Evolutionary conservation across 2,329 filamentous ascomycete genomes (phyloP).

Genomic region (Aspergillus sp.): DNA sequence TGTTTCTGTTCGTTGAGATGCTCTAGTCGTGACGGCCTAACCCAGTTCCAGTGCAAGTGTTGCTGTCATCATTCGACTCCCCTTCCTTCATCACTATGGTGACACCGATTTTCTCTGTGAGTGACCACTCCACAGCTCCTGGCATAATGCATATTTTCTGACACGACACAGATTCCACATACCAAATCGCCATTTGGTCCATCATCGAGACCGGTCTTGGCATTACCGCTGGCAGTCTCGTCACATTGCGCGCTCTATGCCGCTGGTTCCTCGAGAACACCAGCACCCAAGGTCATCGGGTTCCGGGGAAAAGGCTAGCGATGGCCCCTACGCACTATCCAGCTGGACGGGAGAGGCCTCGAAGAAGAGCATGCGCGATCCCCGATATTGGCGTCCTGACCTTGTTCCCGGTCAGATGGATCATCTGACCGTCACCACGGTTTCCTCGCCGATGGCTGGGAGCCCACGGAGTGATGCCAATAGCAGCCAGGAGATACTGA

Average conservation of each 20-base stretch:
- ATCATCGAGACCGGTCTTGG: constrained; percentile 36
- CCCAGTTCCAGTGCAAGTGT: constrained; percentile 23
- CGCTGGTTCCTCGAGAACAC: constrained; percentile 21
- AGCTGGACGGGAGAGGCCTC: background rate
- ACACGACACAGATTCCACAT: constrained; percentile 42
- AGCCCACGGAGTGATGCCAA: background rate
- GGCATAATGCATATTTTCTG: background rate
- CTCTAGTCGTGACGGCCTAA: background rate
- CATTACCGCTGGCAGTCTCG: constrained; percentile 41
- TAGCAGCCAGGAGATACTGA: constrained; percentile 11
- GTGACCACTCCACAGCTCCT: background rate
- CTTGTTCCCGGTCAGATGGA: background rate
- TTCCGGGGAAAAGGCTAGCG: background rate
- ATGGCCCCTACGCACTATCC: background rate
- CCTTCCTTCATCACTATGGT: constrained; percentile 20
- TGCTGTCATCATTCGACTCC: constrained; percentile 27
- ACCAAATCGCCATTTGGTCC: constrained; percentile 47
- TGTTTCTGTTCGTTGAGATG: constrained; percentile 15
- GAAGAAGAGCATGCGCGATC: background rate
- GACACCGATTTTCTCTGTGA: constrained; percentile 31
- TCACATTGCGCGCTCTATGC: constrained; percentile 49
- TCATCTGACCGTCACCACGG: background rate
- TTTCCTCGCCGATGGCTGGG: background rate
- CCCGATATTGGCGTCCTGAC: constrained; percentile 12
- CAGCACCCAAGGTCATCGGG: background rate